Percentiles rank a stretch among this genome's conserved stretches.
These are phyloP conservation scores for Metschnikowia bowlesiae DNA, from an alignment of 805 yeast species.

Conservation along the genomic window DNA sequence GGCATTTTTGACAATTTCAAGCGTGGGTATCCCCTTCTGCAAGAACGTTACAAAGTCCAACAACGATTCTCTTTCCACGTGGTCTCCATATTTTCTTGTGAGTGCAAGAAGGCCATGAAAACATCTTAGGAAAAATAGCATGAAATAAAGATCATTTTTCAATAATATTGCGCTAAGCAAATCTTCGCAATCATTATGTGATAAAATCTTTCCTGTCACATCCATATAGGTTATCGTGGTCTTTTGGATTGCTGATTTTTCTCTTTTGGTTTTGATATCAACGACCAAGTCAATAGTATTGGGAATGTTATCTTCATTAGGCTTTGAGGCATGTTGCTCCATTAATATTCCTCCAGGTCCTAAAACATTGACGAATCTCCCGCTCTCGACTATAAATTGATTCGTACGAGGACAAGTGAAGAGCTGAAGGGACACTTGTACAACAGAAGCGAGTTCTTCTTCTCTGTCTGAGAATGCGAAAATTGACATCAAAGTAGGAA, in stretches of 20 bases:
- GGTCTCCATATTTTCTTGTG: constrained; percentile 60
- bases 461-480: constrained; percentile 50
- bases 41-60: constrained; percentile 46
- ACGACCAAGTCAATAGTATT: constrained; percentile 23
- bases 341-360: constrained; percentile 45
- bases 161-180: constrained; percentile 22
- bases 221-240: constrained; percentile 30
- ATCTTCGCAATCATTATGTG: constrained; percentile 19
- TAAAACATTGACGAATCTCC: constrained; percentile 33
- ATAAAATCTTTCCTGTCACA: constrained; percentile 26
- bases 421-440: constrained; percentile 35
- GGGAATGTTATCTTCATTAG: constrained; percentile 34
- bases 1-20: constrained; percentile 38
- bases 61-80: constrained; percentile 55
- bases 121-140: constrained; percentile 45
- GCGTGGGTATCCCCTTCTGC: constrained; percentile 43
- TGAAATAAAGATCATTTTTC: constrained; percentile 35
- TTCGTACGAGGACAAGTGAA: constrained; percentile 41
- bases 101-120: constrained; percentile 59
- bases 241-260: constrained; percentile 22
- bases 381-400: constrained; percentile 25
- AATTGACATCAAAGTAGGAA: constrained; percentile 46
- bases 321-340: constrained; percentile 34
- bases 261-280: constrained; percentile 14
- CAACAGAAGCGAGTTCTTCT: constrained; percentile 35